Evolutionary conservation across 176 grass and related monocot genomes (phyloP), one percentile per base, ranked within the genome.

Genomic region (Cenchrus americanus): DNA sequence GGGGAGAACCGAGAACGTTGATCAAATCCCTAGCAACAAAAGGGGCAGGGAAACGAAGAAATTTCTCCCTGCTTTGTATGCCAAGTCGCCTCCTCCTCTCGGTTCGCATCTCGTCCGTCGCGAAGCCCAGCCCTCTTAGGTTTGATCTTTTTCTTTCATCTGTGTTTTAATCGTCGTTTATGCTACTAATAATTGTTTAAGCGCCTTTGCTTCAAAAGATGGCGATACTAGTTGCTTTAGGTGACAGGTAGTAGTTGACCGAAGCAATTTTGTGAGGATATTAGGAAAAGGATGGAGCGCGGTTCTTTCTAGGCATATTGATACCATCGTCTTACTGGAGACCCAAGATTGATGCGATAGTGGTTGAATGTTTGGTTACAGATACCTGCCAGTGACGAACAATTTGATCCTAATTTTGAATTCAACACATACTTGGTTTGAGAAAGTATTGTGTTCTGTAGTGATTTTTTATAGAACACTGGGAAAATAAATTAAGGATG

Each of bases 51-150:
- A 19, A 58, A 67, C 43, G 2, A 26, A 40, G n/a, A 27, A n/a
- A 10, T 12, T 5, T 47, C 72, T 44, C 10, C 22, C 13, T 17
- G 9, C 34, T n/a, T 67, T 55, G 57, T 41, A 73, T 73, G 74
- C 47, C n/a, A 30, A 54, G 63, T 76, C 60, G 82, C 62, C 52
- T 75, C 53, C 57, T 78, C 55, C 62, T 80, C 50, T 27, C 43
- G 0, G 22, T 15, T 48, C 37, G 22, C 78, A 70, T 77, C 77
- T 23, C 78, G 6, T 86, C 37, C 46, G 54, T 57, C 64, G 21
- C 53, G 46, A 89, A 77, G 19, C 19, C 19, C 44, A 6, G 55
- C 43, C 37, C 71, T 82, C 55, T 18, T 57, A 82, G 88, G 88
- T 86, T 48, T 64, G 59, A 2, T 34, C 53, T 27, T 73, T 27